Percentiles rank a stretch among this genome's conserved stretches.
phyloP scores from a whole-genome alignment of 495 filamentous ascomycete species.

The Astrothelium subdiscretum region DNA sequence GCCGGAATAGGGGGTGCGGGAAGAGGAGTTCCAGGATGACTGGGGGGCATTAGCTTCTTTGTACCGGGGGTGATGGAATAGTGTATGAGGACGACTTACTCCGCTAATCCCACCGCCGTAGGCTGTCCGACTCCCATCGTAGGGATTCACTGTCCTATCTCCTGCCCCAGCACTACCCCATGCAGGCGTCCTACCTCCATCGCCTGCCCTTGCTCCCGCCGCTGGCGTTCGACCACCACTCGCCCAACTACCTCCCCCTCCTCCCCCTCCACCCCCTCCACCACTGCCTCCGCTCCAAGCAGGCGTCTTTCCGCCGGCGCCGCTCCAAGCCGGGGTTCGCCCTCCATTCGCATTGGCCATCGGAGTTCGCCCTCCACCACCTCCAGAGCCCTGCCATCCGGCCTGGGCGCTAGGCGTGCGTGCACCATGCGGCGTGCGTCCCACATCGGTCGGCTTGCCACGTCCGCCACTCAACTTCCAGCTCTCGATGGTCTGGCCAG shows the following conservation, averaged over 20 bases:
- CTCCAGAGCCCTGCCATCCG: slow-evolving; percentile 6
- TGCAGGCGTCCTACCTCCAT: slow-evolving; percentile 9
- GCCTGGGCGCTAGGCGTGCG: background rate
- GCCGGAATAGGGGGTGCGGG: slow-evolving; percentile 49
- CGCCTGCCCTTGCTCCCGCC: slow-evolving; percentile 11
- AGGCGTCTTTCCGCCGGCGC: slow-evolving; percentile 33
- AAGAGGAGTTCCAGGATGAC: background rate
- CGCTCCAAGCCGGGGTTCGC: slow-evolving; percentile 54
- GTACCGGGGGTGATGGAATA: too few relatives aligned
- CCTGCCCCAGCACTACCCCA: slow-evolving; percentile 19
- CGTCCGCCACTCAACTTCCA: slow-evolving; percentile 51
- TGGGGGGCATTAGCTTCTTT: background rate
- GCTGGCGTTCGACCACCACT: slow-evolving; percentile 53
- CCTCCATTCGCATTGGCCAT: slow-evolving; percentile 43
- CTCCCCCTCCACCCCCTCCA: slow-evolving; percentile 21
- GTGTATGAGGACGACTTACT: slow-evolving; percentile 5
- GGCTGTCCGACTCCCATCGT: slow-evolving; percentile 13
- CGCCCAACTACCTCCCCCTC: slow-evolving; percentile 6
- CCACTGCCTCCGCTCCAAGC: slow-evolving; percentile 15
- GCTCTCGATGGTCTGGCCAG: slow-evolving; percentile 56
- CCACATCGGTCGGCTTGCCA: slow-evolving; percentile 7
- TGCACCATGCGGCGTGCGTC: slow-evolving; percentile 2
- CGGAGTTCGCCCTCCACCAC: slow-evolving; percentile 7
- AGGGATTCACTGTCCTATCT: slow-evolving; percentile 52
- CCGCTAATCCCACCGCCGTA: slow-evolving; percentile 11